These are phyloP conservation scores for Aspergillus avenaceus DNA, from an alignment of 495 filamentous ascomycete genomes.

Conservation along the genomic window DNA sequence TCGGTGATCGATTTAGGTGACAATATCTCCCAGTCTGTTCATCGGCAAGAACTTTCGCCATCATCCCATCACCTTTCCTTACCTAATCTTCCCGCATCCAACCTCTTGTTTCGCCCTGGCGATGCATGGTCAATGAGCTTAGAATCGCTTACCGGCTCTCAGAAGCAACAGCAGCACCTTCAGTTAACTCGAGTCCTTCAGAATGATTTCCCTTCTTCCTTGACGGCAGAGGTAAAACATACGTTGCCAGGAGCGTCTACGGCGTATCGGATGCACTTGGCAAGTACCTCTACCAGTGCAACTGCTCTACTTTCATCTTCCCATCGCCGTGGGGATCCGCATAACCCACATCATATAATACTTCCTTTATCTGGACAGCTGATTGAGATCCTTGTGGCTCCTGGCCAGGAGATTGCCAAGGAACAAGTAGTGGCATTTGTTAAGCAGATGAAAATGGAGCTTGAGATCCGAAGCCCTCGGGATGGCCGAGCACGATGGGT, in stretches of 20 bases:
- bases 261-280: constrained; percentile 42
- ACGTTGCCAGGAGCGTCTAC: constrained; percentile 35
- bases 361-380: constrained; percentile 56
- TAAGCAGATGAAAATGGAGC: constrained; percentile 67
- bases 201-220: constrained; percentile 54
- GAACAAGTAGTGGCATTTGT: constrained; percentile 58
- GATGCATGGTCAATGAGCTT: constrained; percentile 54
- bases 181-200: constrained; percentile 48
- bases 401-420: constrained; percentile 47
- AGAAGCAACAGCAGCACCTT: constrained; percentile 34
- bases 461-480: constrained; percentile 51
- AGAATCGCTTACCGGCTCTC: constrained; percentile 20
- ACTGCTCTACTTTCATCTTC: constrained; percentile 40
- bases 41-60: background rate
- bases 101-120: constrained; percentile 48
- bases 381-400: constrained; percentile 52
- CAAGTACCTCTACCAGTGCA: constrained; percentile 46
- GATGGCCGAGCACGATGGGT: constrained; percentile 52
- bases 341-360: constrained; percentile 51
- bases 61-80: background rate
- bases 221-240: constrained; percentile 53
- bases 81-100: constrained; percentile 24
- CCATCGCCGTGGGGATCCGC: constrained; percentile 48
- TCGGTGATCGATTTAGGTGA: constrained; percentile 32
- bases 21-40: constrained; percentile 15